Base-by-base conservation (phyloP, 2,329 filamentous ascomycete genomes). In the Hymenoscyphus fructigenus region DNA sequence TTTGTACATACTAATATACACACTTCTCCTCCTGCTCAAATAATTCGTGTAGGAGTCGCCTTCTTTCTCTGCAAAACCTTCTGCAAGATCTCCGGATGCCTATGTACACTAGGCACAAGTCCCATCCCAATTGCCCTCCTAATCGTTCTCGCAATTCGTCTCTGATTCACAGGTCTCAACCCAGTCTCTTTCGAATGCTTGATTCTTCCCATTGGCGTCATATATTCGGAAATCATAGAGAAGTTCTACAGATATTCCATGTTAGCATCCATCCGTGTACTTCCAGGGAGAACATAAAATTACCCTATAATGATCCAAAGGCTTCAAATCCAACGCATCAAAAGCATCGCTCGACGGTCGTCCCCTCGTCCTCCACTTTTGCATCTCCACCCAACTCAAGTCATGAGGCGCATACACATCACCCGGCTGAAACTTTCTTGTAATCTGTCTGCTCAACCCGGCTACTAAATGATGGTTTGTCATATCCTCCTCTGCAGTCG, bases 401-500 rank as follows among this genome's bases (percentile, higher is more conserved):
- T 99, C 95, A 75, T 93, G 91, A 38, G 95, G 95, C 66, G 93
- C 85, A 79, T 98, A 98, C 61, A 97, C 84, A 75, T 98, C 93
- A 71, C 95, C 95, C 0, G 81, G 73, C 72, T 83, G 82, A 89
- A 91, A 98, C 50, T 84, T 83, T 58, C 93, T 88, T 41, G 85
- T 83, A 78, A 89, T 84, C 77, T 91, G 88, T 67, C 79, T 81
- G 71, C 87, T 78, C 76, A 87, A 86, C 68, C 87, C 85, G 56
- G 79, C 79, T 61, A 78, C 79, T 57, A 77, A 71, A 20, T 66
- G 65, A 12, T 63, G 56, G 23, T 64, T 59, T 36, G 47, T 61
- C 9, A 66, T 28, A 26, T 68, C 67, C 28, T 67, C 66, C 4
- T 36, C 32, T 9, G 47, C 62, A 9, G 26, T 59, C 20, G 41